phyloP scores from a whole-genome alignment of 768 basidiomycete species.

The Amyloporia xantha region DNA sequence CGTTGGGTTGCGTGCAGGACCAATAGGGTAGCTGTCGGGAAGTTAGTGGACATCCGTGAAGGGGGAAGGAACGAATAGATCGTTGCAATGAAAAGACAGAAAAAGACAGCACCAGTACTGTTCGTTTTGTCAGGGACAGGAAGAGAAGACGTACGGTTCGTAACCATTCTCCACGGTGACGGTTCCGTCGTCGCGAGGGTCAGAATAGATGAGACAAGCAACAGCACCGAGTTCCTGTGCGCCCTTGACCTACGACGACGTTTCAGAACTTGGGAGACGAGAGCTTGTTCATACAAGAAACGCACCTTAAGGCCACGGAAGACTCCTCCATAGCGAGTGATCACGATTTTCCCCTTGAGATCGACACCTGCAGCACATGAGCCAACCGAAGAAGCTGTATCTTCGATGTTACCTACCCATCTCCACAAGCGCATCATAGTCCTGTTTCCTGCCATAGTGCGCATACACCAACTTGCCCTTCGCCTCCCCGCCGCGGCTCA shows the following conservation, averaged over 20 bases:
- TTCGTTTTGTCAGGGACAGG: too few relatives aligned
- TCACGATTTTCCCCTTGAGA: conserved; percentile 70
- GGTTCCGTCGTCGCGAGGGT: conserved; percentile 79
- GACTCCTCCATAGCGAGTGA: conserved; percentile 68
- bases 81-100: neutral
- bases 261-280: neutral
- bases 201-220: conserved; percentile 77
- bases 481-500: conserved; percentile 72
- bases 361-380: conserved; percentile 59
- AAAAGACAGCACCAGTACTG: neutral
- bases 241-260: conserved; percentile 52
- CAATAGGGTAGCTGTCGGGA: conserved; percentile 65
- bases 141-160: conserved; percentile 33
- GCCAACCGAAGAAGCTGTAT: too few relatives aligned
- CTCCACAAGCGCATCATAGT: conserved; percentile 56
- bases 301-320: conserved; percentile 83
- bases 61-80: too few relatives aligned
- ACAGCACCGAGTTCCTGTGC: conserved; percentile 79
- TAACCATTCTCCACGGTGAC: conserved; percentile 76
- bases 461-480: conserved; percentile 69
- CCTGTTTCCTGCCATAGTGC: conserved; percentile 72
- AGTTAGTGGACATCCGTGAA: too few relatives aligned
- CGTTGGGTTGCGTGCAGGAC: conserved; percentile 82
- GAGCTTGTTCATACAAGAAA: conserved; percentile 3
- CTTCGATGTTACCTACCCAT: neutral